Conservation (phyloP, 2,329 filamentous ascomycete genomes). For the Setomelanomma holmii region DNA sequence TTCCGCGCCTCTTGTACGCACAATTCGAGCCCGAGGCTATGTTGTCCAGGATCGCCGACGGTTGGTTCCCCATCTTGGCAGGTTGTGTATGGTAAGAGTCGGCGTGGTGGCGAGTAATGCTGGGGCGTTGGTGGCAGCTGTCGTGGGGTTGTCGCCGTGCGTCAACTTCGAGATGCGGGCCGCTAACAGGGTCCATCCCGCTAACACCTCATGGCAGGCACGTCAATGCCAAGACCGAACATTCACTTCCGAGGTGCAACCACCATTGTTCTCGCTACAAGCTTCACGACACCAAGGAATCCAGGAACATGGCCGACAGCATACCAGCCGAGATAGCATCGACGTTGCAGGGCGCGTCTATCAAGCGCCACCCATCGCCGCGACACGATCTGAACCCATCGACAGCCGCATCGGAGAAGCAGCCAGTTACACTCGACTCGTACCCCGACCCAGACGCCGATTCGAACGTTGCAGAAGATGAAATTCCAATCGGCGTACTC, state of each 20-base stretch:
- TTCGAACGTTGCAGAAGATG: constrained; percentile 66
- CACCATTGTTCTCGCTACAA: constrained; percentile 5
- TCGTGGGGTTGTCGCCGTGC: constrained; percentile 26
- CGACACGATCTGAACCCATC: constrained; percentile 80
- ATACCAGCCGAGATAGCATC: constrained; percentile 74
- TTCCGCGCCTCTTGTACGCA: constrained; percentile 55
- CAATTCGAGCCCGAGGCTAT: constrained; percentile 98
- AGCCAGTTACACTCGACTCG: constrained; percentile 60
- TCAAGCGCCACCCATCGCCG: constrained; percentile 75
- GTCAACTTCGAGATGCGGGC: constrained; percentile 22
- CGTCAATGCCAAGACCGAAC: constrained; percentile 34
- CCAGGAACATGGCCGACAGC: constrained; percentile 60
- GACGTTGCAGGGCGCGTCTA: constrained; percentile 79
- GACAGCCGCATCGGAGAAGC: constrained; percentile 72
- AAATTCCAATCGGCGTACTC: constrained; percentile 73
- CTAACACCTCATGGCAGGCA: constrained; percentile 21
- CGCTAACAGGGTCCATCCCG: constrained; percentile 19
- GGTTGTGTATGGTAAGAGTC: constrained; percentile 16
- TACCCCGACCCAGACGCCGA: constrained; percentile 51
- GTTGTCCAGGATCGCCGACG: constrained; percentile 81
- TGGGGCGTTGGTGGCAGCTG: constrained; percentile 21
- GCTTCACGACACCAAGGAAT: neutral
- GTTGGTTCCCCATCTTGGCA: constrained; percentile 61
- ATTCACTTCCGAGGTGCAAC: constrained; percentile 14
- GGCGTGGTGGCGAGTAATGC: constrained; percentile 20